phyloP scores from a whole-genome alignment of 345 rosid species.

The Euphorbia lathyris region DNA sequence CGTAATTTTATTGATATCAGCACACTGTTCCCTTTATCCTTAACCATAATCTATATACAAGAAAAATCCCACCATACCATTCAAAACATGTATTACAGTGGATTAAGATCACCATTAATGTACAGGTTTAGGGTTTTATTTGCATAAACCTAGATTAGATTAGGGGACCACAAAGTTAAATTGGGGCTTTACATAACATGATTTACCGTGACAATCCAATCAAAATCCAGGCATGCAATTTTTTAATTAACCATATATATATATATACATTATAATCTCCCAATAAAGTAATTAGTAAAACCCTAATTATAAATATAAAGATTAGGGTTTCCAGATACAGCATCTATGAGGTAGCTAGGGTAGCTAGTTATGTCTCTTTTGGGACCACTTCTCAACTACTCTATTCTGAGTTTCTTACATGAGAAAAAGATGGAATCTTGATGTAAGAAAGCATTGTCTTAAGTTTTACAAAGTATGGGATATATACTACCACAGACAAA shows the following conservation, averaged over 20 bases:
- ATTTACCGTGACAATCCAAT: constrained; percentile 48
- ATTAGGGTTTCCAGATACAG: constrained; percentile 24
- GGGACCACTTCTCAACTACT: constrained; percentile 85
- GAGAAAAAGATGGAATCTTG: too few relatives aligned
- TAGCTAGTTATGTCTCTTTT: neutral
- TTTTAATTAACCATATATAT: constrained; percentile 27
- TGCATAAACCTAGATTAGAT: constrained; percentile 40
- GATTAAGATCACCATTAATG: constrained; percentile 16
- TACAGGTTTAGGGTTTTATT: constrained; percentile 43
- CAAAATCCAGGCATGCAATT: constrained; percentile 58
- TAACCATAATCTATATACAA: neutral
- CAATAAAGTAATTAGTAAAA: constrained; percentile 26
- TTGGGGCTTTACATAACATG: constrained; percentile 54
- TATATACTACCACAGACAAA: constrained; percentile 25
- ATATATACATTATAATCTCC: constrained; percentile 32
- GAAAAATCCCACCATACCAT: too few relatives aligned
- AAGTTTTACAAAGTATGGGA: constrained; percentile 19
- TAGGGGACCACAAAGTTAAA: constrained; percentile 54
- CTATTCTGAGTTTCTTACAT: constrained; percentile 25
- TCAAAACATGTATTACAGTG: too few relatives aligned
- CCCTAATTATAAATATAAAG: constrained; percentile 16
- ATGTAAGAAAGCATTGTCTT: neutral
- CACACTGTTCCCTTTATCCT: neutral
- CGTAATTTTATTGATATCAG: too few relatives aligned
- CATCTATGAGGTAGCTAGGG: constrained; percentile 11